These are phyloP conservation scores for Letharia lupina DNA, from an alignment of 495 filamentous ascomycete species.

Conservation along the genomic window DNA sequence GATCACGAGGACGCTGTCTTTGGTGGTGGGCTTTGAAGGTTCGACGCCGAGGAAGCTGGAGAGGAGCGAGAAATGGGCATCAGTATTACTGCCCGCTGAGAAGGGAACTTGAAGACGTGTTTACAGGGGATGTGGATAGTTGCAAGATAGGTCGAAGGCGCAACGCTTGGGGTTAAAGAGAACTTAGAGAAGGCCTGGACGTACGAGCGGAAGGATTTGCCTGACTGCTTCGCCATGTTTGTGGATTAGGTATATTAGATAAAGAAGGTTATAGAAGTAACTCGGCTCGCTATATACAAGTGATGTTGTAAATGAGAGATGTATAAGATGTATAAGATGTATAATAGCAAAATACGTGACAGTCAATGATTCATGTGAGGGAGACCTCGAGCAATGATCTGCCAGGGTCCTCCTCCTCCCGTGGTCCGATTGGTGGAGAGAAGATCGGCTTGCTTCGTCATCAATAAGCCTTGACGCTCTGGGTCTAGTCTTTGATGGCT, in stretches of 20 bases:
- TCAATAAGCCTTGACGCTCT: not conserved
- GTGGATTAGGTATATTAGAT: not conserved
- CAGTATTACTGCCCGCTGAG: not conserved
- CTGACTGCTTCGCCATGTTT: constrained; percentile 11
- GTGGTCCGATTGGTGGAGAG: constrained; percentile 7
- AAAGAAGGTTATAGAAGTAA: not conserved
- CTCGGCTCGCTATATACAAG: not conserved
- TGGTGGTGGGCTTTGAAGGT: constrained; percentile 40
- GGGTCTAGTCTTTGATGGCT: not conserved
- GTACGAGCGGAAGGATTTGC: constrained; percentile 12
- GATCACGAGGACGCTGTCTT: constrained; percentile 50
- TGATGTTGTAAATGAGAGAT: not conserved
- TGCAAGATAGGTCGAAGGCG: not conserved
- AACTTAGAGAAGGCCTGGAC: not conserved
- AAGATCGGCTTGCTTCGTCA: not conserved
- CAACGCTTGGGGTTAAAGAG: not conserved
- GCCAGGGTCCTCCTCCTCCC: not conserved
- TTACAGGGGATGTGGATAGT: not conserved
- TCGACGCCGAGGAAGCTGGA: constrained; percentile 9
- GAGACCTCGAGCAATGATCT: not conserved
- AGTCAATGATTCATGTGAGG: not conserved
- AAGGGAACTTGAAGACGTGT: not conserved
- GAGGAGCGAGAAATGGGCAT: not conserved
- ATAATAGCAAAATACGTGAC: too few species aligned
- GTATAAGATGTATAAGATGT: not conserved